A percentile compares a stretch with the other conserved stretches of the same genome.
These are phyloP conservation scores for Syzygium oleosum DNA, from an alignment of 345 rosid species.

Conservation along the genomic window DNA sequence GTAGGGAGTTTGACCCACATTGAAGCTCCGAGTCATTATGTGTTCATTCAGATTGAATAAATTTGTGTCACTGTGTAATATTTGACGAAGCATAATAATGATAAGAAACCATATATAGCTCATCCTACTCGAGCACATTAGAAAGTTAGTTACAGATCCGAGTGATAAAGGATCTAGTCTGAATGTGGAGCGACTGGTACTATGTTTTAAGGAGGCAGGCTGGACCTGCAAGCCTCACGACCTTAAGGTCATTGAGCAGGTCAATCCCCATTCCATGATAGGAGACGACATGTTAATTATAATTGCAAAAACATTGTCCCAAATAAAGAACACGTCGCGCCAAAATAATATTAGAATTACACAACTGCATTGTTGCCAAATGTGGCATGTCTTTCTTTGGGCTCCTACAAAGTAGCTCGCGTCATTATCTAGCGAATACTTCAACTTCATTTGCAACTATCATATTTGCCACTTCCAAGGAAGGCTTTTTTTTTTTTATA, in stretches of 20 bases:
- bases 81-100: background rate
- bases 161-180: background rate
- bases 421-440: background rate
- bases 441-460: background rate
- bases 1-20: no score
- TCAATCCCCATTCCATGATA: background rate
- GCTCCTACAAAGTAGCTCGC: background rate
- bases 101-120: background rate
- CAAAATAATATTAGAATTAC: background rate
- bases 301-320: background rate
- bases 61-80: background rate
- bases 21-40: background rate
- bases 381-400: background rate
- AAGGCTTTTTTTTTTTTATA: background rate
- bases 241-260: background rate
- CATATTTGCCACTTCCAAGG: no score
- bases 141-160: background rate
- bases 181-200: background rate
- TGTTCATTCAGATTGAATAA: background rate
- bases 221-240: background rate
- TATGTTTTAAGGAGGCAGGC: background rate
- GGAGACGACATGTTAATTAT: background rate
- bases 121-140: background rate
- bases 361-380: background rate
- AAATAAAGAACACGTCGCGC: background rate